phyloP scores from a whole-genome alignment of 1,284 basidiomycete genomes.

The Pterulicium gracile region DNA sequence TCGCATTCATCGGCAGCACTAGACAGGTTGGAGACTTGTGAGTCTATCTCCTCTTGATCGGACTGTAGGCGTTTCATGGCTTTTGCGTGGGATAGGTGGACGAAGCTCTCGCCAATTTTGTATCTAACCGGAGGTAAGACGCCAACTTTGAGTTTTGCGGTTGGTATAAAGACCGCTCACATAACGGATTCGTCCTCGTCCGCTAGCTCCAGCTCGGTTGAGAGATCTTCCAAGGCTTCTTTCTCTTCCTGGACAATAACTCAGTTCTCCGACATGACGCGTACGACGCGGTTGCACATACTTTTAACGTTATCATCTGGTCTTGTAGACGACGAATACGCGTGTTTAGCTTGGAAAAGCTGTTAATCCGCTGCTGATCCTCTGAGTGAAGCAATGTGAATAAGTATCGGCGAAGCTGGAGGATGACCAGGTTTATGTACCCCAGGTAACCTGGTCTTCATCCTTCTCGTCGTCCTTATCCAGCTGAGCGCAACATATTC shows the following conservation, averaged over 20 bases:
- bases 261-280: background rate
- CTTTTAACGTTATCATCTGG: constrained; percentile 63
- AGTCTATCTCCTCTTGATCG: constrained; percentile 55
- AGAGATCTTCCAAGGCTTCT: constrained; percentile 84
- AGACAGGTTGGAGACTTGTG: constrained; percentile 46
- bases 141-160: constrained; percentile 1
- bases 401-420: constrained; percentile 1
- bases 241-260: constrained; percentile 56
- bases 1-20: constrained; percentile 63
- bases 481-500: constrained; percentile 30
- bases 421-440: constrained; percentile 29
- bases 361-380: constrained; percentile 90
- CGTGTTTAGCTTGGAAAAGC: constrained; percentile 87
- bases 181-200: constrained; percentile 76
- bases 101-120: constrained; percentile 84
- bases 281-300: constrained; percentile 17
- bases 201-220: constrained; percentile 80
- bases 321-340: constrained; percentile 67
- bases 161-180: constrained; percentile 30
- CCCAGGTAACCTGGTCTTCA: constrained; percentile 88
- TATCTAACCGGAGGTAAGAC: constrained; percentile 41
- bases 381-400: constrained; percentile 33
- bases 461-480: constrained; percentile 71
- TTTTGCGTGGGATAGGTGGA: constrained; percentile 62
- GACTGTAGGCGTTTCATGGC: constrained; percentile 70